phyloP scores from a whole-genome alignment of 2,329 filamentous ascomycete genomes.

The Neospermospora avenae region DNA sequence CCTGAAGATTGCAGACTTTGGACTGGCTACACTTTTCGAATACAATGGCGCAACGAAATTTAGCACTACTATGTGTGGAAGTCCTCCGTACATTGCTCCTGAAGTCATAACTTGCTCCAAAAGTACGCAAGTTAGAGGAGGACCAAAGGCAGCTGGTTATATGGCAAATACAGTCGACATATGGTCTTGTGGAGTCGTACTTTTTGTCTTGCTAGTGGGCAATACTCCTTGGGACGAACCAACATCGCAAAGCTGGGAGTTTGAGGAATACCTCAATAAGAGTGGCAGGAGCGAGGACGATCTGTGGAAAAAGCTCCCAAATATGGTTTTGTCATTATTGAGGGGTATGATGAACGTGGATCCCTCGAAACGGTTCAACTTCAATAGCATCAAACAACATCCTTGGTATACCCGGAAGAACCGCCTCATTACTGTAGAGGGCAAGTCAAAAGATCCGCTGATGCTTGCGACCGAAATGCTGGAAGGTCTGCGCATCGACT shows the following conservation, averaged over 20 bases:
- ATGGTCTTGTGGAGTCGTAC: conserved; percentile 97
- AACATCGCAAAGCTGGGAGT: conserved; percentile 82
- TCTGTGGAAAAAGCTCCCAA: conserved; percentile 77
- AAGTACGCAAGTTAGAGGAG: conserved; percentile 45
- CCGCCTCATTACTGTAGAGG: conserved; percentile 68
- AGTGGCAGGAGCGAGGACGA: conserved; percentile 81
- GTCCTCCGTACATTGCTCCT: conserved; percentile 94
- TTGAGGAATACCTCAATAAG: conserved; percentile 77
- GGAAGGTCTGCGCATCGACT: conserved; percentile 84
- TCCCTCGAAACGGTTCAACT: conserved; percentile 70
- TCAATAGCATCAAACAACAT: conserved; percentile 82
- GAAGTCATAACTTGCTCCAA: conserved; percentile 66
- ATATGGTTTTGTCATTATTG: conserved; percentile 73
- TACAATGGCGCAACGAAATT: conserved; percentile 80
- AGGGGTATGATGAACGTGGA: conserved; percentile 92
- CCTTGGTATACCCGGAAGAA: conserved; percentile 92
- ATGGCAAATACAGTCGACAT: conserved; percentile 81
- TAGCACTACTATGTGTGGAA: conserved; percentile 88
- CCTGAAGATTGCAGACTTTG: conserved; percentile 95
- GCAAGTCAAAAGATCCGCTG: conserved; percentile 73
- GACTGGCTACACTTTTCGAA: conserved; percentile 88
- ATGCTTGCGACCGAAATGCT: conserved; percentile 93
- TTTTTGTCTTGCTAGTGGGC: conserved; percentile 91
- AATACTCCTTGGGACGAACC: conserved; percentile 99
- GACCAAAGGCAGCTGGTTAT: conserved; percentile 57